Evolutionary conservation across 768 basidiomycete genomes (phyloP), one percentile per base, ranked within the genome.

Genomic region (Collybia nuda): DNA sequence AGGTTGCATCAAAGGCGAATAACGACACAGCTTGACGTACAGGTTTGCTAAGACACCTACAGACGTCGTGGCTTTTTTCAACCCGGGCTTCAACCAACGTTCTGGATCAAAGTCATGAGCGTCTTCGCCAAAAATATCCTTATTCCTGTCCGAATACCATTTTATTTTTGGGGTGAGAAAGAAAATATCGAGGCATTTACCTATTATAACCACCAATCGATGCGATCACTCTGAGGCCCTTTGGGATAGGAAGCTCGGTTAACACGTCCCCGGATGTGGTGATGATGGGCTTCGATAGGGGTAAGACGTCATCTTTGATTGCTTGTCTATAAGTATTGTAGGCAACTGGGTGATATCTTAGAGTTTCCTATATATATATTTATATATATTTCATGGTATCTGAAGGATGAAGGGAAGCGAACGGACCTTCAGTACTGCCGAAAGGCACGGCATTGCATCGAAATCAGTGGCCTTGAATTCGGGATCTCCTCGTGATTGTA

Each of bases 141-240:
- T 60, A 53, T 75, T 71, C 54, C 71, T 76, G 50, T 36, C 39
- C 24, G 24, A 26, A 26, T 26, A 24, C 18, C 44, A 42, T 11
- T 47, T 26, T n/a, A 40, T 32, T 41, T 19, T 12, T 22, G 5
- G 19, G 38, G 3, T 32, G 26, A 35, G 3, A 44, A 48, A 11
- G 26, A 23, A 28, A 42, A 22, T 2, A 21, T 32, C 22, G 51
- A 32, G 44, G 28, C 15, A 43, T 54, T 37, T 21, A 79, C 82
- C 79, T 71, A 53, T 85, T 80, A 57, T 83, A 82, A 8, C 70
- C 76, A 26, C 72, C 71, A 29, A 84, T 71, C 6, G 80, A 82
- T 7, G 73, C 61, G 38, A 79, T 66, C 17, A 85, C 65, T 40
- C 74, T 75, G 19, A 71, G 68, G 23, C 79, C 82, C 52, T 78